Evolutionary conservation across 805 yeast genomes (phyloP).

Genomic region (Yarrowia sp.): DNA sequence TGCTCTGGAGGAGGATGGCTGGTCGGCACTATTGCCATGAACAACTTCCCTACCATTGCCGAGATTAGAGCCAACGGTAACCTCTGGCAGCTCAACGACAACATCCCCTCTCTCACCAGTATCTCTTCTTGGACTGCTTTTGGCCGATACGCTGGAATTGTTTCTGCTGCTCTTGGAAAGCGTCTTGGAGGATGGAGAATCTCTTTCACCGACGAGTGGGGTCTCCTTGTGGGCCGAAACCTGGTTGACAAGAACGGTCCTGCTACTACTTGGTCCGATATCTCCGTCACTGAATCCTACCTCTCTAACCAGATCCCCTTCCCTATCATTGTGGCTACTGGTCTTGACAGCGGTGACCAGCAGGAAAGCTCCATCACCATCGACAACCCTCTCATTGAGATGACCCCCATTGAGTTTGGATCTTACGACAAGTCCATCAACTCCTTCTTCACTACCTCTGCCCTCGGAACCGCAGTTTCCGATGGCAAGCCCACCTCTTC

Average conservation of each 20-base stretch:
- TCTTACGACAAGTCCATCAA: slow-evolving; percentile 87
- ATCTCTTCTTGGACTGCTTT: neutral
- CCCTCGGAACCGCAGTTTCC: slow-evolving; percentile 50
- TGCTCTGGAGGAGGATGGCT: slow-evolving; percentile 88
- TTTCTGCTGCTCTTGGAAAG: slow-evolving; percentile 52
- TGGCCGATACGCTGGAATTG: slow-evolving; percentile 31
- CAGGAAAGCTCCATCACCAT: slow-evolving; percentile 48
- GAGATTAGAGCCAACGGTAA: slow-evolving; percentile 46
- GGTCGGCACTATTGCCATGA: slow-evolving; percentile 60
- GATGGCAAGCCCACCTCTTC: neutral
- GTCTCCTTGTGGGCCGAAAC: slow-evolving; percentile 69
- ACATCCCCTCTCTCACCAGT: neutral
- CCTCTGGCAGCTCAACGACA: slow-evolving; percentile 59
- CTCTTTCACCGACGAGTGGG: slow-evolving; percentile 78
- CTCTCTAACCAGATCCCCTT: slow-evolving; percentile 63
- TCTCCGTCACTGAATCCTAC: slow-evolving; percentile 61
- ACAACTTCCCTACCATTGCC: slow-evolving; percentile 44
- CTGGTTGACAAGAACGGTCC: slow-evolving; percentile 62
- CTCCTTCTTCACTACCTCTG: slow-evolving; percentile 54
- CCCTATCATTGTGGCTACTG: slow-evolving; percentile 52
- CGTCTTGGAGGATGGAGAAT: slow-evolving; percentile 64
- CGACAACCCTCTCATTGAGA: slow-evolving; percentile 46
- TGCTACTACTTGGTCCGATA: slow-evolving; percentile 55
- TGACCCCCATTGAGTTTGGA: slow-evolving; percentile 73
- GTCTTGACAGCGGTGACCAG: slow-evolving; percentile 41